Percentiles rank a stretch among this genome's conserved stretches.
Conservation (phyloP, 805 yeast species). For the Nematodospora valgi region DNA sequence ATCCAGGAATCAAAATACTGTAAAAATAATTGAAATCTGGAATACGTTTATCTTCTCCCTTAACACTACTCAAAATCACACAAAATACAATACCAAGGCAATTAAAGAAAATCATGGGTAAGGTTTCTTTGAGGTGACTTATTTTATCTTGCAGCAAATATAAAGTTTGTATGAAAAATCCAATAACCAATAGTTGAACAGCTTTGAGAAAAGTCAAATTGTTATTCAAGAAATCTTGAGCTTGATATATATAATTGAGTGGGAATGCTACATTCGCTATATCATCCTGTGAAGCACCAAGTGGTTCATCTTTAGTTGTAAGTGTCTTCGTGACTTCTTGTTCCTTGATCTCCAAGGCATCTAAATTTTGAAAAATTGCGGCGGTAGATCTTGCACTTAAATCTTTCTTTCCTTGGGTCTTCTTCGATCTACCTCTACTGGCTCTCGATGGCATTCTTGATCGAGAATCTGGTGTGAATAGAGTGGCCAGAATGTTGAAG, state of each 20-base stretch:
- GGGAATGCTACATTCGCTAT: conserved; percentile 19
- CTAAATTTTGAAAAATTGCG: conserved; percentile 11
- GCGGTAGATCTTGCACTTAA: conserved; percentile 13
- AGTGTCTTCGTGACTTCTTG: neutral
- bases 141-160: conserved; percentile 18
- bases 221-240: conserved; percentile 39
- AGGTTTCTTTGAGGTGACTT: conserved; percentile 15
- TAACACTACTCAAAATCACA: conserved; percentile 23
- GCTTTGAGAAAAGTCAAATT: conserved; percentile 26
- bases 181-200: conserved; percentile 28
- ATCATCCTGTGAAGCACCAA: conserved; percentile 4
- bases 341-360: conserved; percentile 2
- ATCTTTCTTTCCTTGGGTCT: neutral
- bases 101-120: conserved; percentile 29
- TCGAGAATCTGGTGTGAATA: neutral
- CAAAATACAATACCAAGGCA: conserved; percentile 29
- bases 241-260: conserved; percentile 22
- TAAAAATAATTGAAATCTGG: conserved; percentile 40
- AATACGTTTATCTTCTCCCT: conserved; percentile 15
- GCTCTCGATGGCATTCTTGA: conserved; percentile 4
- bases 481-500: neutral
- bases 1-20: conserved; percentile 30
- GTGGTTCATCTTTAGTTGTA: neutral
- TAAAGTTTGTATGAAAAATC: conserved; percentile 27
- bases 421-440: conserved; percentile 2